Evolutionary conservation across 169 alveolate genomes (phyloP).

Genomic region (Cryptosporidium sp.): DNA sequence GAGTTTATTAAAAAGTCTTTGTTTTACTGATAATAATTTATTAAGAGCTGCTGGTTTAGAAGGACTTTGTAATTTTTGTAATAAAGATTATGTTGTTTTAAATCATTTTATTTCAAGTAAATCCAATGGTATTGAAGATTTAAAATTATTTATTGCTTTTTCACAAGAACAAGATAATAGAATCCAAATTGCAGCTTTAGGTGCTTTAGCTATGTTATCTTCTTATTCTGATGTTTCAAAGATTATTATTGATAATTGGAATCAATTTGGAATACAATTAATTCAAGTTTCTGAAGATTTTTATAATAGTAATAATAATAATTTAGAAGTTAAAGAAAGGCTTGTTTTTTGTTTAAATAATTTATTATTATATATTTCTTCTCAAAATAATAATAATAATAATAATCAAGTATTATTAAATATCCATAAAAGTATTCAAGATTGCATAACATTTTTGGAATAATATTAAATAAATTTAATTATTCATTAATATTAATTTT

Average conservation of each 20-base stretch:
- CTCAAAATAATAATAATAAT: slow-evolving; percentile 11
- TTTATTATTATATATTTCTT: slow-evolving; percentile 14
- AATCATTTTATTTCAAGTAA: slow-evolving; percentile 50
- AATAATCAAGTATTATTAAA: neutral
- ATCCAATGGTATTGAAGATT: slow-evolving; percentile 53
- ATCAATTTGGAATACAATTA: slow-evolving; percentile 39
- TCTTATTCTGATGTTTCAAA: slow-evolving; percentile 49
- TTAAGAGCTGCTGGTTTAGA: slow-evolving; percentile 59
- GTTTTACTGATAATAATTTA: slow-evolving; percentile 43
- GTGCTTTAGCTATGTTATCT: slow-evolving; percentile 69
- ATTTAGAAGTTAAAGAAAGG: slow-evolving; percentile 47
- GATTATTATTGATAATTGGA: slow-evolving; percentile 51
- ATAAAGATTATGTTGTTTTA: slow-evolving; percentile 51
- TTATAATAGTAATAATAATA: neutral
- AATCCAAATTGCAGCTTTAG: slow-evolving; percentile 53
- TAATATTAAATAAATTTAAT: neutral
- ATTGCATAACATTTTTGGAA: neutral
- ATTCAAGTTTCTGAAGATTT: neutral
- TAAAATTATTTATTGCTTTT: slow-evolving; percentile 54
- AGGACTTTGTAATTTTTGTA: slow-evolving; percentile 70
- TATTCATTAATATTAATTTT: neutral
- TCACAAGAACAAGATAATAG: slow-evolving; percentile 20
- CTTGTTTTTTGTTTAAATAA: slow-evolving; percentile 49
- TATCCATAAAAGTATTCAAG: slow-evolving; percentile 28
- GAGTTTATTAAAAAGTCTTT: slow-evolving; percentile 46